phyloP scores from a whole-genome alignment of 345 rosid species.

The Moringa oleifera region DNA sequence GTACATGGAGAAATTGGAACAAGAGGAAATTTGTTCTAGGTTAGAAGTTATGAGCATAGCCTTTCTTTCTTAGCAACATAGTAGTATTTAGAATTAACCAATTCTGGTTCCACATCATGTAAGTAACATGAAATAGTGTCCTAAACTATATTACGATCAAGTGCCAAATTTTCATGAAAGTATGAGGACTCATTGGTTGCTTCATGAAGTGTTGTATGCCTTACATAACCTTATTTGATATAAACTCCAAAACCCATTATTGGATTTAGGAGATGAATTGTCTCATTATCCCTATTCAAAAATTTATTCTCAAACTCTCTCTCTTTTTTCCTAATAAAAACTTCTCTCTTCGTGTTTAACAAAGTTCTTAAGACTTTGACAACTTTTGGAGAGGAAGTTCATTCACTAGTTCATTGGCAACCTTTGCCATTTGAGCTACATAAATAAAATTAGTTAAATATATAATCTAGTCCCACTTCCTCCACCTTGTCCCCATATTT shows the following conservation, averaged over 20 bases:
- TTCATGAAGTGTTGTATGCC: too few relatives aligned
- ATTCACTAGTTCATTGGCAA: constrained; percentile 35
- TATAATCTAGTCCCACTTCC: constrained; percentile 47
- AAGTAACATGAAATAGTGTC: constrained; percentile 48
- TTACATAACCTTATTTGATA: constrained; percentile 14
- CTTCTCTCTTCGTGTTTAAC: too few relatives aligned
- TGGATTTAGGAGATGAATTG: too few relatives aligned
- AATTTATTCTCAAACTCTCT: too few relatives aligned
- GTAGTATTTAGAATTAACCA: constrained; percentile 57
- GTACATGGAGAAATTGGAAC: constrained; percentile 54
- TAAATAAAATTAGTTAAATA: constrained; percentile 53
- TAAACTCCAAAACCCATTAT: constrained; percentile 70
- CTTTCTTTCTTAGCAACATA: constrained; percentile 74
- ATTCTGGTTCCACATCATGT: constrained; percentile 63
- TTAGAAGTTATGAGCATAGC: constrained; percentile 61
- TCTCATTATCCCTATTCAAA: too few relatives aligned
- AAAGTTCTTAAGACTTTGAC: constrained; percentile 30
- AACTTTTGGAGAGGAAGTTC: constrained; percentile 35
- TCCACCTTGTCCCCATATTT: constrained; percentile 49
- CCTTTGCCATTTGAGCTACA: constrained; percentile 65
- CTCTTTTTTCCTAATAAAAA: too few relatives aligned
- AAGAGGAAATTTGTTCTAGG: constrained; percentile 45
- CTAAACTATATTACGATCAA: constrained; percentile 75
- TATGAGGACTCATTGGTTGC: too few relatives aligned
- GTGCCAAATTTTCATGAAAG: constrained; percentile 57